A percentile compares a stretch with the other conserved stretches of the same genome.
Conservation (phyloP, 2,329 filamentous ascomycete genomes). For the Beauveria sp. region DNA sequence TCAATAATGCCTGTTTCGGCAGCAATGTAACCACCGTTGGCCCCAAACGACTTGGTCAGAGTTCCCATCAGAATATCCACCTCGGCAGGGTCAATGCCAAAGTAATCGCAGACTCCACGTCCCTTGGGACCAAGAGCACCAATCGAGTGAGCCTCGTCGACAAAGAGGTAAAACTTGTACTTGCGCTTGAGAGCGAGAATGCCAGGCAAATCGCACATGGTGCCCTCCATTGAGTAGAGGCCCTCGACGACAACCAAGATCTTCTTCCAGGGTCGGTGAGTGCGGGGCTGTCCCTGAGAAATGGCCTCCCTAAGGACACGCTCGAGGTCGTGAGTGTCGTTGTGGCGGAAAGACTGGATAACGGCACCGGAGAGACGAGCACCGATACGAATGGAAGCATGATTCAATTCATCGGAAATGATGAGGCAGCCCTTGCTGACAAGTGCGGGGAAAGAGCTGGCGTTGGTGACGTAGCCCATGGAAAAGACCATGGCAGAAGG, state of each 20-base stretch:
- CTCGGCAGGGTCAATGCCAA: conserved; percentile 77
- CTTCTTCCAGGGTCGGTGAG: conserved; percentile 99
- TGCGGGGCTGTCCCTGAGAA: conserved; percentile 92
- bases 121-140: conserved; percentile 84
- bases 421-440: conserved; percentile 90
- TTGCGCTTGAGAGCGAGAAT: conserved; percentile 80
- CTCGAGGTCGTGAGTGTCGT: conserved; percentile 86
- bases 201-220: conserved; percentile 94
- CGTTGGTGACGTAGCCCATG: conserved; percentile 97
- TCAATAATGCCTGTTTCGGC: conserved; percentile 87
- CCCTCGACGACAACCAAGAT: conserved; percentile 94
- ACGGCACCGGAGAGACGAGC: conserved; percentile 90
- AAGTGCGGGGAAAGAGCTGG: conserved; percentile 83
- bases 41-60: conserved; percentile 95
- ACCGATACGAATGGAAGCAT: conserved; percentile 93
- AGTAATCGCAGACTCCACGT: conserved; percentile 95
- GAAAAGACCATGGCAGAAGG: conserved; percentile 94
- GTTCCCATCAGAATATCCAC: conserved; percentile 98
- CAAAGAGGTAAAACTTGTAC: conserved; percentile 94
- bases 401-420: conserved; percentile 95
- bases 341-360: conserved; percentile 96
- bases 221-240: conserved; percentile 98
- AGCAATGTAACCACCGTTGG: conserved; percentile 92
- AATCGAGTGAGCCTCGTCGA: conserved; percentile 95
- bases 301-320: conserved; percentile 82